phyloP scores from a whole-genome alignment of 441 rosid genomes.

The Metrosideros polymorpha region DNA sequence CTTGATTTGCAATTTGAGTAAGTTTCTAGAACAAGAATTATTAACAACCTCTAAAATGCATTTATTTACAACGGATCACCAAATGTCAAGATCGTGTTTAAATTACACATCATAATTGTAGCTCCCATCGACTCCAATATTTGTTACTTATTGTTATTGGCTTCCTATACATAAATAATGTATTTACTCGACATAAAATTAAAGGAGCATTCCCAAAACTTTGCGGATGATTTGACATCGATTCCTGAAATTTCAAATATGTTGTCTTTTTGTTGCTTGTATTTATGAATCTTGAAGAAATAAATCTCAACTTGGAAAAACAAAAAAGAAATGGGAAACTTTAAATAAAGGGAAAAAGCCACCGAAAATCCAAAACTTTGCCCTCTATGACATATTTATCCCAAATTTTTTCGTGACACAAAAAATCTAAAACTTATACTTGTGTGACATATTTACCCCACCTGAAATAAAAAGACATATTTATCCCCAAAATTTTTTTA shows the following conservation, averaged over 20 bases:
- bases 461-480: too few species aligned
- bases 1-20: not conserved
- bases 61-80: not conserved
- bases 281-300: not conserved
- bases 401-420: too few species aligned
- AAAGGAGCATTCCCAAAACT: not conserved
- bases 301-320: not conserved
- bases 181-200: not conserved
- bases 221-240: not conserved
- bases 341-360: too few species aligned
- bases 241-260: not conserved
- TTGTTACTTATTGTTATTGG: accelerated
- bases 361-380: too few species aligned
- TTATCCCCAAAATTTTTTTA: too few species aligned
- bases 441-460: too few species aligned
- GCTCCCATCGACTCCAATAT: not conserved
- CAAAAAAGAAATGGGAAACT: not conserved
- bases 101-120: not conserved
- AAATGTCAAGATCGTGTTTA: not conserved
- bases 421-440: too few species aligned
- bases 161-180: not conserved
- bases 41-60: not conserved
- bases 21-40: not conserved
- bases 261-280: accelerated
- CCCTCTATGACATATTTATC: too few species aligned